These are phyloP conservation scores for Dichotomocladium elegans DNA, from an alignment of 371 early-diverging fungal species.

Conservation along the genomic window DNA sequence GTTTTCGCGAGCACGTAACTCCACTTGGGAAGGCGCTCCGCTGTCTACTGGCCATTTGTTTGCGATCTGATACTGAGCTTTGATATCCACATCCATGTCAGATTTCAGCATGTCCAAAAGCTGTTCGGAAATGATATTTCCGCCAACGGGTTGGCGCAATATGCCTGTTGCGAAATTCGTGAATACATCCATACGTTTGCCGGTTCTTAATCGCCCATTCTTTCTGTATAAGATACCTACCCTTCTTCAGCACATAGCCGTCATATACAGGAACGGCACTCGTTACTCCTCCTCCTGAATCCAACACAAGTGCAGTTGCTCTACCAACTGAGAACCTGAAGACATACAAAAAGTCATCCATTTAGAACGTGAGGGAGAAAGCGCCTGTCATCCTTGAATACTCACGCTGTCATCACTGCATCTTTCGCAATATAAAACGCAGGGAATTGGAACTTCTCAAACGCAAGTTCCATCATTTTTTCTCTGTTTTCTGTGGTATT, in stretches of 20 bases:
- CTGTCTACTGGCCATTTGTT: conserved; percentile 72
- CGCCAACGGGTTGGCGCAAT: conserved; percentile 74
- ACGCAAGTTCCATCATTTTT: conserved; percentile 86
- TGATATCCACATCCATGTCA: conserved; percentile 58
- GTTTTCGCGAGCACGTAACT: conserved; percentile 50
- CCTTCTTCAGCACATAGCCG: conserved; percentile 92
- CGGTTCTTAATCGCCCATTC: not conserved
- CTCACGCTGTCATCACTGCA: conserved; percentile 90
- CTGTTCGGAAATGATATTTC: conserved; percentile 79
- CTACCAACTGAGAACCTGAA: conserved; percentile 87
- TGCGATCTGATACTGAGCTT: conserved; percentile 82
- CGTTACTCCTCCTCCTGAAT: conserved; percentile 84
- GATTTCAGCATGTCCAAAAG: conserved; percentile 62
- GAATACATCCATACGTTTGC: not conserved
- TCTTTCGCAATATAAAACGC: conserved; percentile 90
- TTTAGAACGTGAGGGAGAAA: too few relatives aligned
- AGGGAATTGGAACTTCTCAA: conserved; percentile 88
- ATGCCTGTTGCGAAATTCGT: conserved; percentile 42
- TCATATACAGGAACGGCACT: conserved; percentile 94
- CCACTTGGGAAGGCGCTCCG: conserved; percentile 59
- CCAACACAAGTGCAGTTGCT: conserved; percentile 87
- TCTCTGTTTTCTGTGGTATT: conserved; percentile 77
- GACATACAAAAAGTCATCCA: not conserved
- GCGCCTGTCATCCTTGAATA: conserved; percentile 1
- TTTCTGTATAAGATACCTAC: conserved; percentile 17